Conservation (phyloP, 345 rosid species). For the Moricandia moricandioides region DNA sequence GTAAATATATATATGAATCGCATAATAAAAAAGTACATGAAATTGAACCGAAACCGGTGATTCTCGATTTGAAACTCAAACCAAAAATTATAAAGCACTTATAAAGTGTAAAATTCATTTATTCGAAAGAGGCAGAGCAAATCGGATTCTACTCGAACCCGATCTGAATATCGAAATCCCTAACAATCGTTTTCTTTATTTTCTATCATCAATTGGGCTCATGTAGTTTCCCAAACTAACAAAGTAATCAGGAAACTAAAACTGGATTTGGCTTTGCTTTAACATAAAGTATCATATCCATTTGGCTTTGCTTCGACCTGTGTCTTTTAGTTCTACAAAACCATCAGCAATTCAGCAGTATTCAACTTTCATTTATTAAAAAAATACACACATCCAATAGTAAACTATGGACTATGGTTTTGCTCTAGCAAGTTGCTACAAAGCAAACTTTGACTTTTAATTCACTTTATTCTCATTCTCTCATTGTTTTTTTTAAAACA, state of each 20-base stretch:
- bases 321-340: conserved; percentile 9
- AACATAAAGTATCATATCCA: not conserved
- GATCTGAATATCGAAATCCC: no score
- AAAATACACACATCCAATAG: not conserved
- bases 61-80: no score
- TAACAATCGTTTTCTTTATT: no score
- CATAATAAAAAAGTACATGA: no score
- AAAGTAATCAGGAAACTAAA: not conserved
- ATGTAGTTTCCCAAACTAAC: conserved; percentile 12
- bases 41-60: no score
- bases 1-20: no score
- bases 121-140: no score
- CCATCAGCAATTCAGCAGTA: conserved; percentile 15
- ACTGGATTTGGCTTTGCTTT: not conserved
- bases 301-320: not conserved
- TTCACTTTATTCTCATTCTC: not conserved
- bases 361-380: not conserved
- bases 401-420: not conserved
- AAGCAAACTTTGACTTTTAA: conserved; percentile 17
- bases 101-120: no score
- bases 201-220: not conserved
- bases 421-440: conserved; percentile 8
- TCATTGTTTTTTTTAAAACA: not conserved
- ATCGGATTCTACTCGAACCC: no score
- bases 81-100: no score